phyloP scores from a whole-genome alignment of 306 rosid genomes.

The Oxytropis ochrocephala region DNA sequence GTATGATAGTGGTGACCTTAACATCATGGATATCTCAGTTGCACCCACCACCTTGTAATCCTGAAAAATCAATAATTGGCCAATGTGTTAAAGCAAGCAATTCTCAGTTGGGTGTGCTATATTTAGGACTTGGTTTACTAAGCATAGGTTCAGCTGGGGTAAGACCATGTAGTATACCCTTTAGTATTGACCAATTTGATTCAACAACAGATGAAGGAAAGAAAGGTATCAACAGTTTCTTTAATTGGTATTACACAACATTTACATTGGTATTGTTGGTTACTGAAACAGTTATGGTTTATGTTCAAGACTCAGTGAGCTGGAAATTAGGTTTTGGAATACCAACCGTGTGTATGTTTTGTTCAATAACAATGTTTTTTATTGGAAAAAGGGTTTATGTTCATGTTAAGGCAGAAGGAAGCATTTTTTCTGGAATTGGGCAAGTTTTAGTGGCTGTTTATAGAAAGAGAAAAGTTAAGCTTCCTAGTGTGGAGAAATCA shows the following conservation, averaged over 20 bases:
- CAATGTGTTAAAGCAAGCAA: slow-evolving; percentile 41
- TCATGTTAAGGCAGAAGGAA: slow-evolving; percentile 50
- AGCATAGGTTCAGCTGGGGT: slow-evolving; percentile 56
- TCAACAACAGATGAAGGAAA: slow-evolving; percentile 50
- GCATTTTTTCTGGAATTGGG: slow-evolving; percentile 39
- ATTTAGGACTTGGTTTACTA: slow-evolving; percentile 39
- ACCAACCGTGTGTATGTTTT: slow-evolving; percentile 47
- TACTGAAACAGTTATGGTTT: slow-evolving; percentile 47
- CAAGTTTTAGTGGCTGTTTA: slow-evolving; percentile 63
- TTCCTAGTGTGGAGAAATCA: slow-evolving; percentile 13
- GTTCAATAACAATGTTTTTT: slow-evolving; percentile 47
- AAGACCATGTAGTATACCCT: slow-evolving; percentile 76
- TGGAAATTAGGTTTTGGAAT: slow-evolving; percentile 74
- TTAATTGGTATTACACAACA: slow-evolving; percentile 57
- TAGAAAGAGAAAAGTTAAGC: slow-evolving; percentile 40
- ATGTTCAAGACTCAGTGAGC: slow-evolving; percentile 62
- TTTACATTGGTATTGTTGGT: slow-evolving; percentile 36
- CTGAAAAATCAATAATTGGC: neutral
- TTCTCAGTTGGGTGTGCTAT: slow-evolving; percentile 38
- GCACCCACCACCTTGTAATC: slow-evolving; percentile 50
- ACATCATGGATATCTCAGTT: slow-evolving; percentile 54
- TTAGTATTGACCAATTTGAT: slow-evolving; percentile 75
- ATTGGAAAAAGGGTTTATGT: slow-evolving; percentile 40
- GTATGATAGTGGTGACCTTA: slow-evolving; percentile 51
- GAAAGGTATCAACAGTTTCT: slow-evolving; percentile 51